phyloP scores from a whole-genome alignment of 78 protist genomes.

The Planoprotostelium fungivorum region DNA sequence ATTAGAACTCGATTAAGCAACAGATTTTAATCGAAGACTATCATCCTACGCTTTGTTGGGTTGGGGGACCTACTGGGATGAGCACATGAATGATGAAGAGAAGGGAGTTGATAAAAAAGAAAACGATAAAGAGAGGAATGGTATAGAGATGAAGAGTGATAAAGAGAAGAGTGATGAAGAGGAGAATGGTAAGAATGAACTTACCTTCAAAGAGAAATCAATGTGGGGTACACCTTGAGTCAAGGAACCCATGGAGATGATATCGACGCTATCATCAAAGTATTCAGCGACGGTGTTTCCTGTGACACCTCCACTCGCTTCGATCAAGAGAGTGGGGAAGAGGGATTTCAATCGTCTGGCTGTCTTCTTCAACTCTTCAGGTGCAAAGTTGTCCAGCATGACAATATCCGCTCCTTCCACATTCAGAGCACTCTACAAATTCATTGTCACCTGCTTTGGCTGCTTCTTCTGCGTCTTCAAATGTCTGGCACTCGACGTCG shows the following conservation, averaged over 20 bases:
- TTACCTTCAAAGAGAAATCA: slow-evolving; percentile 83
- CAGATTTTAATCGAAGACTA: too few relatives aligned
- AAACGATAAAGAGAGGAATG: too few relatives aligned
- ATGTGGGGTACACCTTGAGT: slow-evolving; percentile 78
- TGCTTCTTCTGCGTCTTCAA: slow-evolving; percentile 76
- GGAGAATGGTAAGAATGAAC: too few relatives aligned
- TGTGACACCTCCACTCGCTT: slow-evolving; percentile 89
- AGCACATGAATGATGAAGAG: too few relatives aligned
- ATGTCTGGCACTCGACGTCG: slow-evolving; percentile 82
- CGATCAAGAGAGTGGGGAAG: slow-evolving; percentile 77
- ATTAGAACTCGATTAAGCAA: neutral
- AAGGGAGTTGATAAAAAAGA: too few relatives aligned
- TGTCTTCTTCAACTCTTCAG: neutral
- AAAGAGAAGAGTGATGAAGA: too few relatives aligned
- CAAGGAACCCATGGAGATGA: slow-evolving; percentile 74
- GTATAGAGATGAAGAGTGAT: too few relatives aligned
- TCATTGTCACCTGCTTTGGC: slow-evolving; percentile 8
- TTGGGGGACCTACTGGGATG: too few relatives aligned
- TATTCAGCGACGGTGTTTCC: slow-evolving; percentile 47
- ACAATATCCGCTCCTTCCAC: slow-evolving; percentile 84
- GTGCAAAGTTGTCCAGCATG: slow-evolving; percentile 88
- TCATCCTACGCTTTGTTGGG: too few relatives aligned
- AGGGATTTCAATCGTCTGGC: slow-evolving; percentile 31
- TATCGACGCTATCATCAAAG: slow-evolving; percentile 55
- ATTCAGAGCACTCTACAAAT: slow-evolving; percentile 8